phyloP scores from a whole-genome alignment of 495 filamentous ascomycete genomes.

The Neurospora sp. region DNA sequence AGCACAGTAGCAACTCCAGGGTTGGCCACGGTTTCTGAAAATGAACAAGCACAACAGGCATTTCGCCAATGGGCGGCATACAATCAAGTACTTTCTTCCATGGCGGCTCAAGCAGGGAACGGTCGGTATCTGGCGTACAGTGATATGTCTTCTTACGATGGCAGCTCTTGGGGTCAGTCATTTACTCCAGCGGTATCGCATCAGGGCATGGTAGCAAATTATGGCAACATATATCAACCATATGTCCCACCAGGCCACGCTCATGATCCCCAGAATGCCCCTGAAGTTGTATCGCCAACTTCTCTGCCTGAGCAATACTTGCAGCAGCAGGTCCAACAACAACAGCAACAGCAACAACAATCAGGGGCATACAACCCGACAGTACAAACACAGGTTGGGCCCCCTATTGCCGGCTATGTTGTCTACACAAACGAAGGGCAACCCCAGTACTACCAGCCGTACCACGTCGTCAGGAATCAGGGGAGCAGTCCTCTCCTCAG shows the following conservation, averaged over 20 bases:
- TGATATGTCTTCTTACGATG: neutral
- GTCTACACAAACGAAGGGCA: neutral
- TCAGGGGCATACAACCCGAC: neutral
- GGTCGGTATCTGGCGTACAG: neutral
- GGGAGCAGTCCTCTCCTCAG: neutral
- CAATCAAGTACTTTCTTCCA: neutral
- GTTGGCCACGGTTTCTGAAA: neutral
- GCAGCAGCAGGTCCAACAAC: neutral
- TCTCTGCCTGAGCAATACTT: neutral
- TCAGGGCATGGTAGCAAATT: neutral
- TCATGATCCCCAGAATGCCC: neutral
- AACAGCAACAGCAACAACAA: neutral
- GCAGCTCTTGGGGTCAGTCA: neutral
- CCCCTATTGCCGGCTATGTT: neutral
- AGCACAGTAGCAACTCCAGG: neutral
- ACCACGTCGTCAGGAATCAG: neutral
- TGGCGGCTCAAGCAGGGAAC: neutral
- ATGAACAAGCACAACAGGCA: neutral
- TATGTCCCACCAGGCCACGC: neutral
- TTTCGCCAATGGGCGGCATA: neutral
- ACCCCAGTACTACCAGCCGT: neutral
- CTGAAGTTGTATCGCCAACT: neutral
- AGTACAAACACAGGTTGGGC: neutral
- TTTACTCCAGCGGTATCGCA: neutral
- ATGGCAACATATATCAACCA: neutral